Conservation (phyloP, 1,284 basidiomycete species). For the Pascua guehoae region DNA sequence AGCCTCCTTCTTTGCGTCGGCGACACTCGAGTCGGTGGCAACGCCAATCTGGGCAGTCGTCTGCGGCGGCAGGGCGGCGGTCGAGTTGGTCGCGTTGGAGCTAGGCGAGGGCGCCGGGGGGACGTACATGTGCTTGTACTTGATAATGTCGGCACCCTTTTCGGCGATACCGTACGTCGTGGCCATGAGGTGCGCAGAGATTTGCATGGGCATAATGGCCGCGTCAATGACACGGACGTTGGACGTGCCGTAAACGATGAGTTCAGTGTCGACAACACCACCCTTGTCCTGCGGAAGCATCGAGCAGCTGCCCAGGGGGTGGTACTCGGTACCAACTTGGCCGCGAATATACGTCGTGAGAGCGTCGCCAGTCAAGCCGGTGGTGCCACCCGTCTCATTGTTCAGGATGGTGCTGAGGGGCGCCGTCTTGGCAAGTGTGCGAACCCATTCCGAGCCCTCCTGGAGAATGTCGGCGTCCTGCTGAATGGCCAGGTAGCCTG, state of each 20-base stretch:
- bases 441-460: slow-evolving; percentile 35
- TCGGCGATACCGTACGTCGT: slow-evolving; percentile 68
- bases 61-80: slow-evolving; percentile 3
- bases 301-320: slow-evolving; percentile 60
- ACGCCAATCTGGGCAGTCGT: slow-evolving; percentile 24
- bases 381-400: slow-evolving; percentile 28
- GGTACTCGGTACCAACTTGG: slow-evolving; percentile 51
- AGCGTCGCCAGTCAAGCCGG: slow-evolving; percentile 27
- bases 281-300: slow-evolving; percentile 62
- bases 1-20: slow-evolving; percentile 13
- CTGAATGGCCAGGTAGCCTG: slow-evolving; percentile 56
- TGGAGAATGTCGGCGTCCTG: slow-evolving; percentile 43
- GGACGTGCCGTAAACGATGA: slow-evolving; percentile 61
- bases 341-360: slow-evolving; percentile 39
- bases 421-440: slow-evolving; percentile 29
- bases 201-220: slow-evolving; percentile 51
- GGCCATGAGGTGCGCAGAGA: slow-evolving; percentile 49
- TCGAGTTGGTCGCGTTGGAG: slow-evolving; percentile 1
- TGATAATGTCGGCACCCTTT: slow-evolving; percentile 62
- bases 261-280: slow-evolving; percentile 62
- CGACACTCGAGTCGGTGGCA: slow-evolving; percentile 31
- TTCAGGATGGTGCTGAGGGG: slow-evolving; percentile 33
- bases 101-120: slow-evolving; percentile 9
- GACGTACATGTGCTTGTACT: slow-evolving; percentile 24
- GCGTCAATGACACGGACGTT: slow-evolving; percentile 54